Percentiles rank a stretch among this genome's conserved stretches.
phyloP scores from a whole-genome alignment of 805 yeast genomes.

The Danielia reshetovae region DNA sequence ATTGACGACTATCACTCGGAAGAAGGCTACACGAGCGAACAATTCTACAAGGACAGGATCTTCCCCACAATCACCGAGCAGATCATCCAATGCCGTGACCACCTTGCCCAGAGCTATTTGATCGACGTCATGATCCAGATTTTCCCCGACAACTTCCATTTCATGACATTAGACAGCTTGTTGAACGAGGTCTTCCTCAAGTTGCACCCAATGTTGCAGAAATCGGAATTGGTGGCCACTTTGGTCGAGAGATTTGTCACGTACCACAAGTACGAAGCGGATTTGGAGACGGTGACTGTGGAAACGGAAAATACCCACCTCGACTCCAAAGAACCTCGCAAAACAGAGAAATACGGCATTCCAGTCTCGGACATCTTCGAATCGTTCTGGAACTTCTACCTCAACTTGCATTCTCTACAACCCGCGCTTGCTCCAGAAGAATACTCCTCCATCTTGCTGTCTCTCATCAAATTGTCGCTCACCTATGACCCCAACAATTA shows the following conservation, averaged over 20 bases:
- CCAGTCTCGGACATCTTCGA: constrained; percentile 45
- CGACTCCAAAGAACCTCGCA: constrained; percentile 6
- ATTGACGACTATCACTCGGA: constrained; percentile 62
- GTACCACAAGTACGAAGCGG: constrained; percentile 32
- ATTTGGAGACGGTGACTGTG: constrained; percentile 21
- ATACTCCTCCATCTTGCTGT: constrained; percentile 57
- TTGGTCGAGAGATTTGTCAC: constrained; percentile 68
- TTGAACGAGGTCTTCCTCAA: constrained; percentile 58
- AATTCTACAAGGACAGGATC: constrained; percentile 45
- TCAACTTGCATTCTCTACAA: constrained; percentile 49
- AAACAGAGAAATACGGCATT: background rate
- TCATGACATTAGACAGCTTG: constrained; percentile 64
- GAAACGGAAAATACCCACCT: constrained; percentile 4
- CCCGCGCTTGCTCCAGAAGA: constrained; percentile 69
- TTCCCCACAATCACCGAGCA: constrained; percentile 85
- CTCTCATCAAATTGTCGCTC: constrained; percentile 61
- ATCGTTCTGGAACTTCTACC: constrained; percentile 63
- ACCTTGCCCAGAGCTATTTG: constrained; percentile 86
- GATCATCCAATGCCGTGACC: constrained; percentile 87
- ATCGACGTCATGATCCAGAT: constrained; percentile 90
- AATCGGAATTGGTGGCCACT: constrained; percentile 61
- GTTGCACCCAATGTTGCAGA: constrained; percentile 66
- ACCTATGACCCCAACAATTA: constrained; percentile 61
- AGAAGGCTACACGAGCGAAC: constrained; percentile 28
- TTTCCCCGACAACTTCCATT: constrained; percentile 89